These are phyloP conservation scores for Adansonia madagascariensis DNA, from an alignment of 441 rosid species.

Conservation along the genomic window DNA sequence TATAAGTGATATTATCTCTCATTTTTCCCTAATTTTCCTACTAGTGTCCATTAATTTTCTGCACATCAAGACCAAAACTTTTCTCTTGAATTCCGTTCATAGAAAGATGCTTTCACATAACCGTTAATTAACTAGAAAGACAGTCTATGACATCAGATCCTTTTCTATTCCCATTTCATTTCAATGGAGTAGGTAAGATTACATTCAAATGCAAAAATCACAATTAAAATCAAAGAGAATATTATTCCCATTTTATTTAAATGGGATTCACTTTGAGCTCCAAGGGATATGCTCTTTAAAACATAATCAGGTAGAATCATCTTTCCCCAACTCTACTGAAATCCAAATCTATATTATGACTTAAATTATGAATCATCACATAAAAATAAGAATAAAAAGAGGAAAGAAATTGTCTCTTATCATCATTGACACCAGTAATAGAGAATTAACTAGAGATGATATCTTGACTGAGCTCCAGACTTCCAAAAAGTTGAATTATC, in stretches of 20 bases:
- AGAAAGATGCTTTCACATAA: constrained; percentile 18
- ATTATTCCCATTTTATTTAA: background rate
- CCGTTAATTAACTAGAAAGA: background rate
- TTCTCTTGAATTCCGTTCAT: background rate
- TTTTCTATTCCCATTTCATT: background rate
- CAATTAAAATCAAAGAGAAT: background rate
- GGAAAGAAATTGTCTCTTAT: background rate
- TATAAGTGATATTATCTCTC: background rate
- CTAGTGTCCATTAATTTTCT: constrained; percentile 2
- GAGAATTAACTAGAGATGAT: background rate
- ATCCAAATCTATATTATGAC: constrained; percentile 9
- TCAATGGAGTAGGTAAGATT: background rate
- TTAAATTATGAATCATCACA: constrained; percentile 4
- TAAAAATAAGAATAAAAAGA: constrained; percentile 2
- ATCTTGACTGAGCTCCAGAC: background rate
- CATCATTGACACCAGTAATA: constrained; percentile 4
- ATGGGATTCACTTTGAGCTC: background rate
- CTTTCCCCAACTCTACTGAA: background rate
- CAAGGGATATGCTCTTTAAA: background rate
- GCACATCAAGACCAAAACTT: constrained; percentile 1
- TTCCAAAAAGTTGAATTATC: background rate
- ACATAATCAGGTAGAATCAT: constrained; percentile 4
- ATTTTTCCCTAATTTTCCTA: background rate
- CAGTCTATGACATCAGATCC: background rate
- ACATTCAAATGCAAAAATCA: background rate